A percentile compares a stretch with the other conserved stretches of the same genome.
Conservation (phyloP, 2,329 filamentous ascomycete species). For the Trichoderma aggressivum region DNA sequence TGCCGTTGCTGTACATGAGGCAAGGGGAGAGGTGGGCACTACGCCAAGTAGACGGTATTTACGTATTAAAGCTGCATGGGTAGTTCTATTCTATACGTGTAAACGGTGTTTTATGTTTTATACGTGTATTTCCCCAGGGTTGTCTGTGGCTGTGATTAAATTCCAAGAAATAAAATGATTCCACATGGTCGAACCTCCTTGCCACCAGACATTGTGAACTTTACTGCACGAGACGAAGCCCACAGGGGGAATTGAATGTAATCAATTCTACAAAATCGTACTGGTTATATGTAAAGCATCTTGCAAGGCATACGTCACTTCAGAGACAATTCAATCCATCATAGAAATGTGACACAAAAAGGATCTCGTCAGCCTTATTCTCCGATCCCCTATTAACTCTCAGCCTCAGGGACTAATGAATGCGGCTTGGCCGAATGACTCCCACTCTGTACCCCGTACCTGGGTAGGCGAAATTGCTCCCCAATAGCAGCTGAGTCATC, state of each 20-base stretch:
- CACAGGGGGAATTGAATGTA: background rate
- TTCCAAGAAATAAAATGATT: background rate
- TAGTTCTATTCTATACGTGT: background rate
- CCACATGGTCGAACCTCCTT: background rate
- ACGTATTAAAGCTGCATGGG: background rate
- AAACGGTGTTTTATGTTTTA: background rate
- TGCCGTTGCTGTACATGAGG: background rate
- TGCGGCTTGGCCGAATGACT: constrained; percentile 5
- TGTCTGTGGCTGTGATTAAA: background rate
- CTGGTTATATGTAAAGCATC: background rate
- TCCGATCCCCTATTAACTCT: background rate
- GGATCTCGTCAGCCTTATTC: background rate
- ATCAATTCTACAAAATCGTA: background rate
- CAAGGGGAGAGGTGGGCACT: background rate
- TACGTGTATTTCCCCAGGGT: background rate
- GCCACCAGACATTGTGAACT: background rate
- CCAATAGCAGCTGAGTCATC: constrained; percentile 7
- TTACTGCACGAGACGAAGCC: background rate
- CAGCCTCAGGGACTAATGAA: background rate
- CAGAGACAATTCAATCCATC: background rate
- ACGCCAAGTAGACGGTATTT: background rate
- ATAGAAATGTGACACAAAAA: background rate
- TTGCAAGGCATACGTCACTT: background rate
- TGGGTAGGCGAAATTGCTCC: background rate
- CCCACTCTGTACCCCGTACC: background rate